Base-by-base conservation (phyloP, 2,329 filamentous ascomycete genomes). In the Cladosporium sp. region DNA sequence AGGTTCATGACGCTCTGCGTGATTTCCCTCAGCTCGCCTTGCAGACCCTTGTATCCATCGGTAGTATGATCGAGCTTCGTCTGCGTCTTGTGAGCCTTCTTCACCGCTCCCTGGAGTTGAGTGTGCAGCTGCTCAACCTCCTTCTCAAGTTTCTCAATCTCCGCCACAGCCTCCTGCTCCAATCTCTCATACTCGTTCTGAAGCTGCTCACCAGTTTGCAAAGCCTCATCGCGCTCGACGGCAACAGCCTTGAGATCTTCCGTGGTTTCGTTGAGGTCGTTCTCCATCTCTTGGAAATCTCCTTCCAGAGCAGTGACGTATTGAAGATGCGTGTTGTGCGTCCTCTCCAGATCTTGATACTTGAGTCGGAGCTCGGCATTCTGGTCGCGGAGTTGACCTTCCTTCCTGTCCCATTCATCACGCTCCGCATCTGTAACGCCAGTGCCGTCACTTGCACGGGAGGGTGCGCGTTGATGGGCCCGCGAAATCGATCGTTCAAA, bases 401-500 rank as follows among this genome's bases (percentile, higher is more conserved):
- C 83, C 62, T 86, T 88, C 57, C 84, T 86, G 69, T 99, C 93
- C 29, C 92, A 78, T 47, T 91, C 87, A 57, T 97, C 92, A 1
- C 89, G 85, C 60, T 92, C 91, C 3, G 80, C 77, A 54, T 96
- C 91, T 54, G 68, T 90, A n/a, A 78, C 75, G 18, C 83, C 77
- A 1, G 85, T 86, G 47, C 76, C 77, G 51, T 80, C 84, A 64
- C 89, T 95, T 7, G 79, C 80, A 22, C 89, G 79, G 3, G 90
- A 96, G 17, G 80, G 80, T 1, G 89, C 83, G 50, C 91, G 80
- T 54, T 87, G 80, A 8, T 68, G 64, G 12, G 89, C 85, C 37
- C 92, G 84, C 3, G 92, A 96, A 11, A 91, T 89, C 1, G 92
- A 96, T n/a, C 93, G 83, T 54, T 97, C 93, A 27, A 97, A 80